Conservation (phyloP, 352 stramenopile species). For the Phytophthora rubi region DNA sequence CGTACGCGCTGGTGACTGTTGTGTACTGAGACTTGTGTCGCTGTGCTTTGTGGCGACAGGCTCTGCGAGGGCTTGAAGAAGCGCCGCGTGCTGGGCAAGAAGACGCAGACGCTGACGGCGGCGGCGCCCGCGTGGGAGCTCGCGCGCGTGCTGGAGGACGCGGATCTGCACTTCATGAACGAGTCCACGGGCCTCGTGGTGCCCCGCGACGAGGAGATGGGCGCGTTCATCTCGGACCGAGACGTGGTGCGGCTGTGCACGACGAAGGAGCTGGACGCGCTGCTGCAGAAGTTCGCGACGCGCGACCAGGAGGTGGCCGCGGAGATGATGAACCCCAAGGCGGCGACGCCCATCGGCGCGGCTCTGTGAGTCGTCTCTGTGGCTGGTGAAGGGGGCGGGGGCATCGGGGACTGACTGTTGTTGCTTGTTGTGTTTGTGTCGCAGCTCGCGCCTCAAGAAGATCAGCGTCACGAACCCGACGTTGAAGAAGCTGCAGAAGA, state of each 20-base stretch:
- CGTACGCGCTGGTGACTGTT: not conserved
- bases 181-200: conserved; percentile 78
- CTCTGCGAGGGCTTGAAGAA: conserved; percentile 79
- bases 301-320: conserved; percentile 63
- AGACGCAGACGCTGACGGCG: conserved; percentile 51
- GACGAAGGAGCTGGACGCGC: conserved; percentile 55
- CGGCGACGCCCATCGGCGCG: conserved; percentile 55
- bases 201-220: conserved; percentile 58
- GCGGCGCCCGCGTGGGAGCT: conserved; percentile 62
- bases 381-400: not conserved
- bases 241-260: conserved; percentile 81
- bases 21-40: not conserved
- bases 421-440: not conserved
- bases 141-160: conserved; percentile 39
- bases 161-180: conserved; percentile 73
- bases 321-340: conserved; percentile 70
- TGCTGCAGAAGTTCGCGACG: conserved; percentile 73
- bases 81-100: conserved; percentile 54
- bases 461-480: conserved; percentile 71
- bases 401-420: not conserved
- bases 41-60: conserved; percentile 30
- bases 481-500: conserved; percentile 77
- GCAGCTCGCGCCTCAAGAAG: conserved; percentile 70
- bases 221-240: conserved; percentile 64
- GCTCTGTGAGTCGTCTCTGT: conserved; percentile 49